Conservation (phyloP, 805 yeast genomes). For the Hanseniaspora lachancei region DNA sequence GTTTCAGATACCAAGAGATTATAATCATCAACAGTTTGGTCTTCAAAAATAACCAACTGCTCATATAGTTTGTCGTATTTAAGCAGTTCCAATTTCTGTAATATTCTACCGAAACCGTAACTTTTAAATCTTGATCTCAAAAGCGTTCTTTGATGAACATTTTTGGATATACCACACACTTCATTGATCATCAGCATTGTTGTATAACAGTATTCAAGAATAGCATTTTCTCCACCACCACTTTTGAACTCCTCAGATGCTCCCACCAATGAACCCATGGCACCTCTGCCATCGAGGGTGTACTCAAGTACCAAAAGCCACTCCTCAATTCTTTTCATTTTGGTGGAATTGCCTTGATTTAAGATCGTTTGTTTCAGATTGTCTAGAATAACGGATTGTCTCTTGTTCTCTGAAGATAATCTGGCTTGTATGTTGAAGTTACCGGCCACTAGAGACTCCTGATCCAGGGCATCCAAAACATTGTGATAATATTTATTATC, state of each 20-base stretch:
- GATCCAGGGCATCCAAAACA: slow-evolving; percentile 25
- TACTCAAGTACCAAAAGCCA: slow-evolving; percentile 59
- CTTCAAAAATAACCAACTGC: slow-evolving; percentile 52
- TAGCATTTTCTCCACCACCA: slow-evolving; percentile 31
- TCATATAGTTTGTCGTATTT: slow-evolving; percentile 52
- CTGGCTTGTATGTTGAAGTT: slow-evolving; percentile 19
- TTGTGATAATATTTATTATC: slow-evolving; percentile 37
- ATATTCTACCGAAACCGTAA: slow-evolving; percentile 23
- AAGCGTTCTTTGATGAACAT: slow-evolving; percentile 24
- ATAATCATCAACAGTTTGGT: slow-evolving; percentile 28
- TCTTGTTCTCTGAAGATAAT: slow-evolving; percentile 12
- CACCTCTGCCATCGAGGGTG: slow-evolving; percentile 74
- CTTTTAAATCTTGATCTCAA: slow-evolving; percentile 25
- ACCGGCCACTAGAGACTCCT: slow-evolving; percentile 24
- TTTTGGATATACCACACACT: slow-evolving; percentile 22
- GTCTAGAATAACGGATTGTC: slow-evolving; percentile 11
- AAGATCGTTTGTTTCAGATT: neutral
- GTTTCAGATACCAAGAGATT: slow-evolving; percentile 21
- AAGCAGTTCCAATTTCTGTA: slow-evolving; percentile 39
- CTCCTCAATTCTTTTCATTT: slow-evolving; percentile 45
- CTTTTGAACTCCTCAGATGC: slow-evolving; percentile 68
- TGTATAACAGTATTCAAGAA: slow-evolving; percentile 26
- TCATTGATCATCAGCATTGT: slow-evolving; percentile 25
- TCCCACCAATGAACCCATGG: slow-evolving; percentile 81
- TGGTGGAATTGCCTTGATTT: slow-evolving; percentile 18